A percentile compares a stretch with the other conserved stretches of the same genome.
Conservation (phyloP, 306 rosid genomes). For the Quercus glauca region DNA sequence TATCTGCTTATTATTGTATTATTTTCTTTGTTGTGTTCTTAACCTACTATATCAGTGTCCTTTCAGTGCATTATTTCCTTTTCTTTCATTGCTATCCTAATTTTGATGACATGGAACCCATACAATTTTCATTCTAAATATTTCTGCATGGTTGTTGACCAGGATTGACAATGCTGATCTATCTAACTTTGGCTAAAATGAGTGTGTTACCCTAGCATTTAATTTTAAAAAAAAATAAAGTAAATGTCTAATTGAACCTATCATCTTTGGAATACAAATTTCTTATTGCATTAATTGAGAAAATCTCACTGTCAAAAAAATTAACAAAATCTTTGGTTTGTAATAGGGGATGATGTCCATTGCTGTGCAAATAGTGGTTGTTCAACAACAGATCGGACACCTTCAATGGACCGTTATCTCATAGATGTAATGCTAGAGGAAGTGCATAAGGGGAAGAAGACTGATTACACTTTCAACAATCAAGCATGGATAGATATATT, state of each 20-base stretch:
- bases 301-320: too few relatives aligned
- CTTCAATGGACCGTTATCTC: slow-evolving; percentile 49
- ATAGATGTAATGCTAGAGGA: slow-evolving; percentile 47
- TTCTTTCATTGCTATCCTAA: background rate
- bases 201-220: background rate
- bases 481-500: slow-evolving; percentile 25
- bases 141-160: background rate
- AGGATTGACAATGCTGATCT: background rate
- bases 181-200: background rate
- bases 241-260: too few relatives aligned
- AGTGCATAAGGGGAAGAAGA: slow-evolving; percentile 32
- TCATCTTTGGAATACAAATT: background rate
- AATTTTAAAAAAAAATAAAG: too few relatives aligned
- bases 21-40: too few relatives aligned
- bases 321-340: slow-evolving; percentile 12
- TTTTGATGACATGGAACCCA: background rate
- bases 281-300: background rate
- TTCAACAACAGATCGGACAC: slow-evolving; percentile 41
- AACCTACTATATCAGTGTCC: too few relatives aligned
- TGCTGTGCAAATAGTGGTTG: slow-evolving; percentile 19
- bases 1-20: too few relatives aligned
- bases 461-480: slow-evolving; percentile 28
- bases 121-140: too few relatives aligned
- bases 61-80: background rate
- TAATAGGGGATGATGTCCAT: slow-evolving; percentile 36